phyloP scores from a whole-genome alignment of 805 yeast species.

The Starmerella powellii region DNA sequence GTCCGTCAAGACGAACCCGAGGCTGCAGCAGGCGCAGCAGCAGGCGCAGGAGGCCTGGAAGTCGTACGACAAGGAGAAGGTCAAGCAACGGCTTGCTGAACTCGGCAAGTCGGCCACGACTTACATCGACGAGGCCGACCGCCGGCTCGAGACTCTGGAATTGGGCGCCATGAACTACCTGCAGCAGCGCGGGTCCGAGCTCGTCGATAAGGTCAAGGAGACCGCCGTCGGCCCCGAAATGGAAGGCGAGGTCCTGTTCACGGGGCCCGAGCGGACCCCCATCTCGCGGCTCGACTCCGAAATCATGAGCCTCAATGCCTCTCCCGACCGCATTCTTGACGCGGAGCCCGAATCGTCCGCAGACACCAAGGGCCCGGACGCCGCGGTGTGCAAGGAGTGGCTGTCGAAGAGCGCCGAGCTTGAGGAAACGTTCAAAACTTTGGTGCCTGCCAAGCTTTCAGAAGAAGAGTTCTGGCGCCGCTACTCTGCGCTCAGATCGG shows the following conservation, averaged over 20 bases:
- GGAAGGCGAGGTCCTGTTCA: constrained; percentile 33
- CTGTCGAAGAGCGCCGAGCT: constrained; percentile 39
- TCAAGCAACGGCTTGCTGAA: constrained; percentile 27
- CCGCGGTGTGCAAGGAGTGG: constrained; percentile 41
- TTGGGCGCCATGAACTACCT: constrained; percentile 52
- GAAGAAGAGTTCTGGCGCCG: constrained; percentile 63
- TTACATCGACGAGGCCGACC: constrained; percentile 59
- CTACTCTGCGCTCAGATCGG: constrained; percentile 45
- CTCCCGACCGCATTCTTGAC: constrained; percentile 36
- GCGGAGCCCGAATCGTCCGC: constrained; percentile 25
- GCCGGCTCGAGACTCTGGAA: constrained; percentile 63
- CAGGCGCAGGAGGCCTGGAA: constrained; percentile 16
- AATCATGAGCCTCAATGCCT: constrained; percentile 41
- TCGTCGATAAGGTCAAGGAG: constrained; percentile 34
- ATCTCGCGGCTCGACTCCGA: constrained; percentile 55
- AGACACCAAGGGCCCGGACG: constrained; percentile 26
- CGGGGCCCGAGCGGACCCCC: constrained; percentile 27
- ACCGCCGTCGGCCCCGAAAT: constrained; percentile 26
- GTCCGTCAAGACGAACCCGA: constrained; percentile 12
- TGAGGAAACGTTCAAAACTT: constrained; percentile 40
- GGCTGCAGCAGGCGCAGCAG: constrained; percentile 7
- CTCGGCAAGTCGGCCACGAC: constrained; percentile 41
- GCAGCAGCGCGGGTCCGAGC: constrained; percentile 41
- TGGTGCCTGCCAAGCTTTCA: constrained; percentile 54
- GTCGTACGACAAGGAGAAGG: constrained; percentile 13